A percentile compares a stretch with the other conserved stretches of the same genome.
Conservation (phyloP, 495 filamentous ascomycete genomes). For the Oleoguttula mirabilis region DNA sequence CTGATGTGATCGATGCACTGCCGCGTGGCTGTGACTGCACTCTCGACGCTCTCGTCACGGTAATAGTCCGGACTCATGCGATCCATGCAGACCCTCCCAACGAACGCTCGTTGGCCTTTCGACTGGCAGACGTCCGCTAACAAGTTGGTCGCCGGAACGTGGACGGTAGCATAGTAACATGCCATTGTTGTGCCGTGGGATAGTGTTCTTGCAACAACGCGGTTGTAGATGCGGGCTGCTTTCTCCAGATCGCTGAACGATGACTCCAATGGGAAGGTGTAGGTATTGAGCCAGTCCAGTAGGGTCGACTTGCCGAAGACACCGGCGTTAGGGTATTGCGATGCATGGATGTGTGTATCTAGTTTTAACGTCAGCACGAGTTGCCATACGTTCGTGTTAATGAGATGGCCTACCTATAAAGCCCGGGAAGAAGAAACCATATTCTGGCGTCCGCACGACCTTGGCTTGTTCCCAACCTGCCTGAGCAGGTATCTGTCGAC, state of each 20-base stretch:
- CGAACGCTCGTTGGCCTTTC: slow-evolving; percentile 74
- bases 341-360: slow-evolving; percentile 89
- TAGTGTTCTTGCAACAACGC: slow-evolving; percentile 65
- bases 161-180: slow-evolving; percentile 82
- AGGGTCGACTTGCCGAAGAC: slow-evolving; percentile 85
- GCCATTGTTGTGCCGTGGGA: slow-evolving; percentile 83
- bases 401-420: slow-evolving; percentile 56
- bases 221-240: slow-evolving; percentile 53
- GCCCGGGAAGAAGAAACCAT: slow-evolving; percentile 80
- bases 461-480: slow-evolving; percentile 36
- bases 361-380: not conserved
- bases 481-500: slow-evolving; percentile 32
- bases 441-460: slow-evolving; percentile 24
- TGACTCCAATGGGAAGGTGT: slow-evolving; percentile 89
- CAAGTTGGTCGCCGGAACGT: slow-evolving; percentile 72
- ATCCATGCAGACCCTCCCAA: slow-evolving; percentile 92
- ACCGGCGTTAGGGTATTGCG: slow-evolving; percentile 85
- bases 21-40: slow-evolving; percentile 44
- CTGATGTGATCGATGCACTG: slow-evolving; percentile 56
- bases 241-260: slow-evolving; percentile 45
- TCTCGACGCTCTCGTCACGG: slow-evolving; percentile 49
- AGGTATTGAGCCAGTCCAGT: slow-evolving; percentile 79
- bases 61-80: slow-evolving; percentile 60
- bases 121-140: slow-evolving; percentile 67
- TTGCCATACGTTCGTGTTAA: not conserved